These are phyloP conservation scores for Termitomyces heimii DNA, from an alignment of 768 basidiomycete genomes.

Conservation along the genomic window DNA sequence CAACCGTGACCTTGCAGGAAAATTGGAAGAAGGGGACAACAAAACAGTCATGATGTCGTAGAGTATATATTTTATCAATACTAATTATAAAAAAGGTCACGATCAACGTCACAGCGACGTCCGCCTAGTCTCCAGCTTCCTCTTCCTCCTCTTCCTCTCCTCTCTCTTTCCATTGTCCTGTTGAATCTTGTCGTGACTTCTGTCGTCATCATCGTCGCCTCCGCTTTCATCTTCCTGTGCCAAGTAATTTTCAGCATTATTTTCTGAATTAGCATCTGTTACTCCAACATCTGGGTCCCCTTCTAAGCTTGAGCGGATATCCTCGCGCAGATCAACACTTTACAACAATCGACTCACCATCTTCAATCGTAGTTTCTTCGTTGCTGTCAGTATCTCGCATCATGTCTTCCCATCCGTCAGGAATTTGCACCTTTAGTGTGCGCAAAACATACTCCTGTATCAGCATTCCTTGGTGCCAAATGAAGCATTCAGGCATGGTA, in stretches of 20 bases:
- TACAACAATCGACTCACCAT: background rate
- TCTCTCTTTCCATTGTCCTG: conserved; percentile 7
- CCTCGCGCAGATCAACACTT: background rate
- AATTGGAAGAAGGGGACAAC: conserved; percentile 19
- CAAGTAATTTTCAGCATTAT: background rate
- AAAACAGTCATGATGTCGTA: conserved; percentile 8
- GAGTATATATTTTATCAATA: conserved; percentile 2
- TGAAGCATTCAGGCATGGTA: background rate
- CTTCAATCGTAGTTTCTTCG: background rate
- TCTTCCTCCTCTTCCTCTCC: background rate
- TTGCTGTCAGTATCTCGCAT: conserved; percentile 13
- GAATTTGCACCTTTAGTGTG: conserved; percentile 31
- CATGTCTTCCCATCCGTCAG: conserved; percentile 42
- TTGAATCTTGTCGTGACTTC: background rate
- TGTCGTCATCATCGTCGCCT: conserved; percentile 6
- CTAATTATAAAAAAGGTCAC: background rate
- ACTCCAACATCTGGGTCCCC: background rate
- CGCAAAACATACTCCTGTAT: conserved; percentile 59
- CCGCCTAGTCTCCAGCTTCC: background rate
- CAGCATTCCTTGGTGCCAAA: conserved; percentile 41
- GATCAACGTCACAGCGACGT: background rate
- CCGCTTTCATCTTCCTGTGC: background rate
- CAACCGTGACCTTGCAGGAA: conserved; percentile 30
- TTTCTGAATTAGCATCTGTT: background rate
- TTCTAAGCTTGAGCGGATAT: background rate